Evolutionary conservation across 1,284 basidiomycete species (phyloP), one percentile per base, ranked within the genome.

Genomic region (Polyporus tsugae): DNA sequence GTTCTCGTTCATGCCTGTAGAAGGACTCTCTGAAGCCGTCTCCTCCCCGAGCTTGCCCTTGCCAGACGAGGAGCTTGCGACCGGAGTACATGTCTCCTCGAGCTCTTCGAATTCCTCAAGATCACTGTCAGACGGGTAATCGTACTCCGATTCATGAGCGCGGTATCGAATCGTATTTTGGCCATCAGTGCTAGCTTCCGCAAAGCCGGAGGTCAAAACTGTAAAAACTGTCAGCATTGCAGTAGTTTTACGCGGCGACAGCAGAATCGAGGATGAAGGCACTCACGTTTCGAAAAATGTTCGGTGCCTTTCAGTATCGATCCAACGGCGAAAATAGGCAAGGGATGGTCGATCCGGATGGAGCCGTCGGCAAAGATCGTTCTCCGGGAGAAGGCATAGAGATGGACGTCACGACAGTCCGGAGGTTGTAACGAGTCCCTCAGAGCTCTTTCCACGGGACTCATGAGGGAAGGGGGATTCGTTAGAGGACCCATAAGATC

Each of bases 41-140:
- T n/a, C 33, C 9, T 60, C 52, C 15, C 38, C 68, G 7, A 42
- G 11, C 44, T 69, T 69, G 15, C 68, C 68, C 36, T 65, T 63
- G 13, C 35, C 11, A 9, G 55, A 60, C 17, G 44, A 19, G 22
- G 60, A n/a, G 49, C 29, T 35, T 19, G 62, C 42, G n/a, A n/a
- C 19, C 15, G 60, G 13, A 17, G 6, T 35, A 0, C 17, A 19
- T 6, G 15, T 15, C 10, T 46, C 55, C 22, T 68, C 65, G 17
- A 53, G 39, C 3, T 71, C 69, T 39, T 76, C 74, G n/a, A 62
- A 67, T 17, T 75, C 73, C 19, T 76, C 75, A 2, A 77, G 71
- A 60, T 77, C 76, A 63, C 76, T 77, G 42, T 77, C 76, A 1
- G 72, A 72, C 11, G 75, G 73, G 57, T 77, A 76, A 65, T 77